Percentiles rank a stretch among this genome's conserved stretches.
Conservation (phyloP, 306 rosid species). For the Oxytropis ochrocephala region DNA sequence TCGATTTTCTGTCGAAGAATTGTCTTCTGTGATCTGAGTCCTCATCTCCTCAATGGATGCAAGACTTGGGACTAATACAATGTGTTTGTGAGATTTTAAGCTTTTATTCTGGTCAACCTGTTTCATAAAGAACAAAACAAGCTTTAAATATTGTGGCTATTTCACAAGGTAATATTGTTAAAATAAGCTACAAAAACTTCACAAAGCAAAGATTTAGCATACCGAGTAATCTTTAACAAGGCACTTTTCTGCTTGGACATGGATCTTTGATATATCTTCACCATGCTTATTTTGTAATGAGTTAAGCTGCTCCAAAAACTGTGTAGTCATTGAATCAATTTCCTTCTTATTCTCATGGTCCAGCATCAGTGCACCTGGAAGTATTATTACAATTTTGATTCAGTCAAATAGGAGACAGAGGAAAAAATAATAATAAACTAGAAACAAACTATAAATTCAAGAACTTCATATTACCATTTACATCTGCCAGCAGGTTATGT, state of each 20-base stretch:
- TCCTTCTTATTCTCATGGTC: conserved; percentile 64
- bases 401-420: conserved; percentile 1
- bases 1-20: conserved; percentile 13
- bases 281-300: conserved; percentile 54
- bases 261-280: conserved; percentile 41
- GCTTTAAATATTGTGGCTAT: not conserved
- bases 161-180: not conserved
- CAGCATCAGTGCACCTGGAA: conserved; percentile 50
- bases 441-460: not conserved
- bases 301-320: conserved; percentile 48
- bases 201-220: not conserved
- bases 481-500: conserved; percentile 33
- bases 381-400: not conserved
- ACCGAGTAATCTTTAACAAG: conserved; percentile 70
- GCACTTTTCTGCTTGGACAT: conserved; percentile 54
- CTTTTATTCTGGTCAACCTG: conserved; percentile 56
- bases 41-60: conserved; percentile 73
- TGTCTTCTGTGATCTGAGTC: conserved; percentile 38
- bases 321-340: conserved; percentile 47
- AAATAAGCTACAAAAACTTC: not conserved
- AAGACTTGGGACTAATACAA: conserved; percentile 50
- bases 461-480: conserved; percentile 53
- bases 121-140: conserved; percentile 1
- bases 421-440: not conserved
- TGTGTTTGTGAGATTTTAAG: conserved; percentile 32